Conservation (phyloP, 805 yeast genomes). For the Starmerella stellata region DNA sequence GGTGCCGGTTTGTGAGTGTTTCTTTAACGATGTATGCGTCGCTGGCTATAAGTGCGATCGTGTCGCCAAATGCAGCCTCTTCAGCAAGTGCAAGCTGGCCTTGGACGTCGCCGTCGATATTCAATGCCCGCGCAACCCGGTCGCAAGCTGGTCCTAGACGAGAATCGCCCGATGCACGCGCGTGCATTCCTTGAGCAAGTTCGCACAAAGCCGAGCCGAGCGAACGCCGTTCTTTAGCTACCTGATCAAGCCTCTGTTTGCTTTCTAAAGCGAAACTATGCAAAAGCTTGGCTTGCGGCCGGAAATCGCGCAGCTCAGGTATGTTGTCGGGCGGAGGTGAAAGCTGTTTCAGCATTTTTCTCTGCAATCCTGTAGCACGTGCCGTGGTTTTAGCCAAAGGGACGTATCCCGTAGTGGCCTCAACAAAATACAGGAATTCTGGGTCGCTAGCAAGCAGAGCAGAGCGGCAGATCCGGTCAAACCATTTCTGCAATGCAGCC, state of each 20-base stretch:
- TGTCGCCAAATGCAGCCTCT: conserved; percentile 61
- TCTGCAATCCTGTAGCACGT: conserved; percentile 67
- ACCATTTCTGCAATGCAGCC: conserved; percentile 64
- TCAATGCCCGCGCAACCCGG: conserved; percentile 50
- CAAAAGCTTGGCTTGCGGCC: conserved; percentile 69
- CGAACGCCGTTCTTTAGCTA: conserved; percentile 29
- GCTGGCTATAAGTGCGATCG: conserved; percentile 39
- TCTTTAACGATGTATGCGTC: conserved; percentile 84
- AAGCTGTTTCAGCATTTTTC: conserved; percentile 81
- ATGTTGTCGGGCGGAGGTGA: conserved; percentile 83
- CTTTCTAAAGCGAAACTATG: conserved; percentile 40
- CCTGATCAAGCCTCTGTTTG: conserved; percentile 38
- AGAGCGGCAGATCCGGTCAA: conserved; percentile 49
- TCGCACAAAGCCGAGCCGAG: conserved; percentile 37
- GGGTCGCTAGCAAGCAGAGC: conserved; percentile 75
- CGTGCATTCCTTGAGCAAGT: conserved; percentile 23
- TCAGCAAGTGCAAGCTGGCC: conserved; percentile 54
- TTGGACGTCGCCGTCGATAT: conserved; percentile 57
- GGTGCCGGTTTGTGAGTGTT: conserved; percentile 77
- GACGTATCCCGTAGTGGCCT: conserved; percentile 51
- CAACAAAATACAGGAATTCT: conserved; percentile 70
- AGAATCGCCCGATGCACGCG: conserved; percentile 1
- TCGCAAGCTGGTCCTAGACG: conserved; percentile 37
- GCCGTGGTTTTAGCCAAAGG: conserved; percentile 43
- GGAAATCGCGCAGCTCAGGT: conserved; percentile 58